Conservation (phyloP, 495 filamentous ascomycete species). For the Penicillium fimorum region DNA sequence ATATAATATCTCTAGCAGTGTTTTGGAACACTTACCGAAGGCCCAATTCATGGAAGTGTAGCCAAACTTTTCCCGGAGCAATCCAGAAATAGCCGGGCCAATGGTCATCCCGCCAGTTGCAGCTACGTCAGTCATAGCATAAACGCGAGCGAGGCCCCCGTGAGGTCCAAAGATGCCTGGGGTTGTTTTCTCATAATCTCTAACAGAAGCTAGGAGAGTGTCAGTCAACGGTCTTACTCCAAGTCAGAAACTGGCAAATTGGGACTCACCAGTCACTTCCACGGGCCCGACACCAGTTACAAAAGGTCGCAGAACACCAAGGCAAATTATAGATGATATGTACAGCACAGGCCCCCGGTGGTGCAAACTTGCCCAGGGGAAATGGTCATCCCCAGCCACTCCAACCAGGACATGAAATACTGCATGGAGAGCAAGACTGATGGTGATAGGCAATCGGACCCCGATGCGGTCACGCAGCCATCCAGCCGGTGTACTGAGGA, state of each 20-base stretch:
- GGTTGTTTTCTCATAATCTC: background rate
- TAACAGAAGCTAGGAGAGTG: background rate
- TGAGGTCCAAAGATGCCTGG: background rate
- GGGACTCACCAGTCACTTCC: background rate
- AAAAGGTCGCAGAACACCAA: background rate
- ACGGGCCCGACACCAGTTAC: background rate
- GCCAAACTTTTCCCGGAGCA: slow-evolving; percentile 24
- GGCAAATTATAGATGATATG: background rate
- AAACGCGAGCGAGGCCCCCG: slow-evolving; percentile 6
- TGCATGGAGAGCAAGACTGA: slow-evolving; percentile 15
- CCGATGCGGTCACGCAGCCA: slow-evolving; percentile 26
- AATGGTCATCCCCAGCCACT: slow-evolving; percentile 14
- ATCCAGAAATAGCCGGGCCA: slow-evolving; percentile 29
- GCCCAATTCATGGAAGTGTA: slow-evolving; percentile 24
- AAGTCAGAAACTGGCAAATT: background rate
- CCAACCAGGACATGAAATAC: slow-evolving; percentile 1
- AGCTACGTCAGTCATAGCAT: slow-evolving; percentile 25
- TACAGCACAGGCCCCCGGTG: background rate
- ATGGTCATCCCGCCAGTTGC: slow-evolving; percentile 26
- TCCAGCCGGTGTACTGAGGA: slow-evolving; percentile 17
- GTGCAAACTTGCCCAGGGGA: background rate
- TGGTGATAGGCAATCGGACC: slow-evolving; percentile 12
- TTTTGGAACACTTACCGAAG: slow-evolving; percentile 14
- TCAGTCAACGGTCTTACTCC: background rate
- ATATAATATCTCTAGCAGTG: background rate